Evolutionary conservation across 2,329 filamentous ascomycete species (phyloP).

Genomic region (Aureobasidium sp.): DNA sequence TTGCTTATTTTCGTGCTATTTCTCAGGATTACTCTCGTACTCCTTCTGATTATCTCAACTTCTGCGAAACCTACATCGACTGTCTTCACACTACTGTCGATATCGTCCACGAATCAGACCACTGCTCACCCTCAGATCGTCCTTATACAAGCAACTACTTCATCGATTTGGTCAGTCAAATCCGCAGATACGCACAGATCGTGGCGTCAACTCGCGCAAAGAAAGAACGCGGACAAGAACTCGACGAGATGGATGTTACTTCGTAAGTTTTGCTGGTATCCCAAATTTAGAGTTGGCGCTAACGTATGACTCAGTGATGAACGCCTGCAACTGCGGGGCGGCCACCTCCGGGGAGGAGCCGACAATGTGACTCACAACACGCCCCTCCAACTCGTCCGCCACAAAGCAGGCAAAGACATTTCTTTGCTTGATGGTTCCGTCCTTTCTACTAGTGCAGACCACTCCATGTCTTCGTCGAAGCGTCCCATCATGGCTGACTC

Average conservation of each 20-base stretch:
- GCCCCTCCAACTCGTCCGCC: constrained; percentile 74
- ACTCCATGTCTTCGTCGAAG: constrained; percentile 35
- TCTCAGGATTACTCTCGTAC: constrained; percentile 66
- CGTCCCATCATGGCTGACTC: constrained; percentile 54
- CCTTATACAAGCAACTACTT: constrained; percentile 96
- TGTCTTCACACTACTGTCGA: constrained; percentile 86
- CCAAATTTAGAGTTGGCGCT: constrained; percentile 8
- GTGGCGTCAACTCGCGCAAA: constrained; percentile 68
- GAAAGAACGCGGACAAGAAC: constrained; percentile 48
- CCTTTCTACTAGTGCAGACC: constrained; percentile 30
- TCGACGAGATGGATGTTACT: constrained; percentile 45
- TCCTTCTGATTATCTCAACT: constrained; percentile 72
- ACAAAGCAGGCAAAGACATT: constrained; percentile 71
- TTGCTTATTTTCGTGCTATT: constrained; percentile 56
- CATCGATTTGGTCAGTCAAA: constrained; percentile 79
- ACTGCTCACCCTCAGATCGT: constrained; percentile 73
- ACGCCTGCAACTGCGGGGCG: constrained; percentile 72
- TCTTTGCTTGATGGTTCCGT: constrained; percentile 52
- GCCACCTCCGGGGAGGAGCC: constrained; percentile 28
- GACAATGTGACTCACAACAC: constrained; percentile 60
- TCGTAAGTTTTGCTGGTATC: constrained; percentile 33
- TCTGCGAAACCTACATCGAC: constrained; percentile 83
- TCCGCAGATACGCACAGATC: constrained; percentile 79
- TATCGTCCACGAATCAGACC: constrained; percentile 77
- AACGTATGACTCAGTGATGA: constrained; percentile 47